Evolutionary conservation across 176 grass and related monocot genomes (phyloP), one percentile per base, ranked within the genome.

Genomic region (Carex kokanica): DNA sequence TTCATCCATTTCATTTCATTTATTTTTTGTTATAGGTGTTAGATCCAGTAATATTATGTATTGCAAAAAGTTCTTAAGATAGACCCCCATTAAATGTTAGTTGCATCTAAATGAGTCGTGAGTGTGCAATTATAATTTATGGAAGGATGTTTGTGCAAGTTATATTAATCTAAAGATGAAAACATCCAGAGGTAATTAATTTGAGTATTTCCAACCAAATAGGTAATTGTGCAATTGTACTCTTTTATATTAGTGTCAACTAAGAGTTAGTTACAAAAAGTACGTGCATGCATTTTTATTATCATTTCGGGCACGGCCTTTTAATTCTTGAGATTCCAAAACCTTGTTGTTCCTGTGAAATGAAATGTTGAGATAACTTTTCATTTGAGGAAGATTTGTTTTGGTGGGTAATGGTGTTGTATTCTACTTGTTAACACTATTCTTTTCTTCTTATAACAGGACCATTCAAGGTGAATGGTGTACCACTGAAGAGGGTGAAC

Each of bases 381-480:
- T 49, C 10, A 49, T 10, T 49, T 49, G 45, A 2, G 45, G 9
- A 49, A 49, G 9, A 11, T 45, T 45, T 49, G 45, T 49, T 1
- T 59, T 59, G 18, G 6, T n/a, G 56, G 18, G 18, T 59, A 49
- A 58, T 58, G 4, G 18, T 6, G 5, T 59, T 59, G 29, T 34
- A 6, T 56, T 78, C 51, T 3, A 3, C 24, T 38, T 11, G 32
- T 8, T 78, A 72, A 20, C 51, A 20, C 51, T 79, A 6, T 45
- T 38, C 36, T 38, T 38, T 83, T 0, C 54, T 84, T 81, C 15
- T 83, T 45, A 17, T 83, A 47, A 20, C 51, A 98, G 96, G 96
- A 82, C 96, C 96, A 78, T 98, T 98, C 64, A 98, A 95, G 90
- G 68, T 98, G 51, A 98, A 98, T 38, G 96, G 93, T 12, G 93